Conservation (phyloP, 2,329 filamentous ascomycete species). For the Xylaria sp. region DNA sequence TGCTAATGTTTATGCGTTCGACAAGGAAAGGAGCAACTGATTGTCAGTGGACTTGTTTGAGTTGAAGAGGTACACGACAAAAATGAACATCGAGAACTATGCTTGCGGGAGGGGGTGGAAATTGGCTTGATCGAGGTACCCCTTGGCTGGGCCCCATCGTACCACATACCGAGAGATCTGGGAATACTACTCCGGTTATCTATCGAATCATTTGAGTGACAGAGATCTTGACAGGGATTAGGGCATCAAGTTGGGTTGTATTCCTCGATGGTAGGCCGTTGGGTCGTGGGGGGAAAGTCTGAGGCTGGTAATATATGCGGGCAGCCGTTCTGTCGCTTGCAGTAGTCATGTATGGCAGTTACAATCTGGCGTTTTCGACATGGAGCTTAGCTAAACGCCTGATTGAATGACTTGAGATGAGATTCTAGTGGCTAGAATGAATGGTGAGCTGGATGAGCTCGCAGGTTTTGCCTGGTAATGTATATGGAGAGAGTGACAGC, state of each 20-base stretch:
- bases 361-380: constrained; percentile 5
- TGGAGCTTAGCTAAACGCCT: constrained; percentile 2
- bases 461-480: neutral
- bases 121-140: constrained; percentile 25
- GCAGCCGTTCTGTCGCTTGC: constrained; percentile 38
- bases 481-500: constrained; percentile 5
- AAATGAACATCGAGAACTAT: neutral
- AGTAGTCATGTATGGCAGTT: constrained; percentile 23
- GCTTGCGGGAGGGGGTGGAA: constrained; percentile 15
- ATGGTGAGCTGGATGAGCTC: neutral
- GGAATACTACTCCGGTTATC: constrained; percentile 39
- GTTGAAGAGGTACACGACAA: neutral
- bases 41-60: neutral
- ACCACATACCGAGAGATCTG: constrained; percentile 32
- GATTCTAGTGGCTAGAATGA: neutral
- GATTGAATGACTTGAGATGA: neutral
- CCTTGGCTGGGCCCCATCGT: constrained; percentile 28
- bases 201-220: constrained; percentile 33
- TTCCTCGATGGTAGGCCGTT: constrained; percentile 34
- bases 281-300: constrained; percentile 32
- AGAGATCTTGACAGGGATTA: constrained; percentile 37
- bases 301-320: constrained; percentile 41
- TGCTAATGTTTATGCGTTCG: neutral
- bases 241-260: constrained; percentile 35
- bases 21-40: neutral